phyloP scores from a whole-genome alignment of 495 filamentous ascomycete genomes.

The Clohesyomyces aquaticus region DNA sequence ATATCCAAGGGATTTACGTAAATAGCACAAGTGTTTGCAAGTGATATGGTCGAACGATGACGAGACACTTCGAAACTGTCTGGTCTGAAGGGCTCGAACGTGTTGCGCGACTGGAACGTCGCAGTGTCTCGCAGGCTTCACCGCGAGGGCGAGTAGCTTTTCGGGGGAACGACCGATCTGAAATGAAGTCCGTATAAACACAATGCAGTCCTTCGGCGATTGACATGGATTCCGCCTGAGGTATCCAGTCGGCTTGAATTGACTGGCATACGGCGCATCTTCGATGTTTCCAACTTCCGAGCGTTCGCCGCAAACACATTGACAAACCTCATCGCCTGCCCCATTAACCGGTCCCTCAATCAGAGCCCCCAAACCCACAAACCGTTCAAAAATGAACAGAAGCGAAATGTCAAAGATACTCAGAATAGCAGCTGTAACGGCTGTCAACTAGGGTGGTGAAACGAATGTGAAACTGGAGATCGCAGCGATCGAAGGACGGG shows the following conservation, averaged over 20 bases:
- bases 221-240: too few species aligned
- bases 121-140: background rate
- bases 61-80: background rate
- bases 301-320: background rate
- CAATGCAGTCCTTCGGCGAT: too few species aligned
- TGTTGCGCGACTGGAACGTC: background rate
- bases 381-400: background rate
- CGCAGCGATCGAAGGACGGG: constrained; percentile 8
- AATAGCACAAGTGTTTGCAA: background rate
- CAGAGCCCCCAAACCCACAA: background rate
- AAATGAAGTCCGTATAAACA: too few species aligned
- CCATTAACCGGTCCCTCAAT: background rate
- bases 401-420: background rate
- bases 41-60: background rate
- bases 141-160: background rate
- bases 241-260: too few species aligned
- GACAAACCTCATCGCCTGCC: background rate
- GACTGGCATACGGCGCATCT: too few species aligned
- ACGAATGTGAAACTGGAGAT: constrained; percentile 7
- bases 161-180: too few species aligned
- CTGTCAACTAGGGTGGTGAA: constrained; percentile 1
- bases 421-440: background rate
- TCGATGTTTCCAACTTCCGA: too few species aligned
- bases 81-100: background rate
- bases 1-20: background rate